Base-by-base conservation (phyloP, 2,329 filamentous ascomycete species). In the Aureobasidium pullulans region DNA sequence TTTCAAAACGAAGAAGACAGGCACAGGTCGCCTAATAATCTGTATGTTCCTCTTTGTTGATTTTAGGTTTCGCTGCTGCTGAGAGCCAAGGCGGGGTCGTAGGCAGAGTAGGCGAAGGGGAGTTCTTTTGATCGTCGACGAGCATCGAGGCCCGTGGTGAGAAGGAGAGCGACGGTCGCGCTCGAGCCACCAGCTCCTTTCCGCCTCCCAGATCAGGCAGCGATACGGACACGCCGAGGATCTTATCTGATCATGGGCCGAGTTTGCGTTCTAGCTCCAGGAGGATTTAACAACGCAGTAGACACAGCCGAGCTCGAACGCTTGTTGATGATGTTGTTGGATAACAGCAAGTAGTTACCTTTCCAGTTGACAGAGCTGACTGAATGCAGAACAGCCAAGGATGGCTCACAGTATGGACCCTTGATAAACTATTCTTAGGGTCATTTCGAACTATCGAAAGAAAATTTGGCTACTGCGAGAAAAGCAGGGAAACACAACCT, bases 61-160 rank as follows among this genome's bases (percentile, higher is more conserved):
- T 23, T 13, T 34, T 54, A 16, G 43, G 37, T 54, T 54, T 43
- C 10, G 37, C 39, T 42, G 50, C 39, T 54, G 37, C 32, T 39
- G 13, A 43, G 50, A 43, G 50, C 50, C 50, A 54, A 42, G 39
- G 50, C 39, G 50, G 50, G 50, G 50, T 43, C 29, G n/a, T 19
- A 29, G 16, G 19, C 29, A 36, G 46, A 28, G 46, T n/a, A 16
- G 46, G 46, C 46, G 46, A 48, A 31, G 48, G n/a, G 32, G 34
- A 23, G 4, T 11, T 15, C 10, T 6, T 8, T 48, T 15, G 44
- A 48, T 19, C 29, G 19, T n/a, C 23, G 34, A 9, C 47, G 34
- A 13, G 34, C 47, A 31, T 6, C 47, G 47, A 49, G 47, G 16
- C 47, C 37, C 19, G 34, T 23, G 19, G 48, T n/a, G 23, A 36